Base-by-base conservation (phyloP, 768 basidiomycete genomes). In the Tylopilus plumbeoviolaceoides region DNA sequence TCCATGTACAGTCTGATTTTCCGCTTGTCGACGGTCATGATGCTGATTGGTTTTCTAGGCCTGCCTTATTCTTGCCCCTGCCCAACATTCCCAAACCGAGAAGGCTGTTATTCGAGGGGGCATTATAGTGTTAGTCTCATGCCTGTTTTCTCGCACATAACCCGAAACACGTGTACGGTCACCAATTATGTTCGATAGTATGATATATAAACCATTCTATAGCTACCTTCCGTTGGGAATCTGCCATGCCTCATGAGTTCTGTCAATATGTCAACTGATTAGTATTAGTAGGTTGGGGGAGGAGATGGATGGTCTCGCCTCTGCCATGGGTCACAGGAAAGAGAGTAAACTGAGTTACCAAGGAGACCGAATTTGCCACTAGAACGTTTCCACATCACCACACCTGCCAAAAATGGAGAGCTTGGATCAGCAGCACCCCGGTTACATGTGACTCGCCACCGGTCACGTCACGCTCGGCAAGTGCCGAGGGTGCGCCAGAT, bases 1-100 rank as follows among this genome's bases (percentile, higher is more conserved):
- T 95, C 93, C 0, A 87, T 98, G 93, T 95, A 65, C 56, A 82
- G 71, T 23, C 14, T 47, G 5, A 18, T 47, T 44, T 43, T 40
- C n/a, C n/a, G 5, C 21, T 33, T 42, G 35, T 53, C 20, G 15
- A 47, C 3, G 14, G 36, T 30, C 53, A 20, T 1, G 36, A 35
- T 44, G 23, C 55, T 62, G 36, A 63, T 46, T 0, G 18, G 35
- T 21, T 28, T 33, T 50, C 14, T 51, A 73, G 72, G 72, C 72
- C 72, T 30, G 70, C 72, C n/a, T 42, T 73, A 47, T 64, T 60
- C 54, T 56, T 65, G 12, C 68, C 71, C 3, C 44, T 62, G 1
- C 72, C 72, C 4, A 48, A 44, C n/a, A 63, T 74, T 25, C 59
- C 62, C 6, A 73, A 69, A 59, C 71, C 71, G 23, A 66, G 73